These are phyloP conservation scores for Phylloboletellus chloephorus DNA, from an alignment of 1,284 basidiomycete genomes.

Conservation along the genomic window DNA sequence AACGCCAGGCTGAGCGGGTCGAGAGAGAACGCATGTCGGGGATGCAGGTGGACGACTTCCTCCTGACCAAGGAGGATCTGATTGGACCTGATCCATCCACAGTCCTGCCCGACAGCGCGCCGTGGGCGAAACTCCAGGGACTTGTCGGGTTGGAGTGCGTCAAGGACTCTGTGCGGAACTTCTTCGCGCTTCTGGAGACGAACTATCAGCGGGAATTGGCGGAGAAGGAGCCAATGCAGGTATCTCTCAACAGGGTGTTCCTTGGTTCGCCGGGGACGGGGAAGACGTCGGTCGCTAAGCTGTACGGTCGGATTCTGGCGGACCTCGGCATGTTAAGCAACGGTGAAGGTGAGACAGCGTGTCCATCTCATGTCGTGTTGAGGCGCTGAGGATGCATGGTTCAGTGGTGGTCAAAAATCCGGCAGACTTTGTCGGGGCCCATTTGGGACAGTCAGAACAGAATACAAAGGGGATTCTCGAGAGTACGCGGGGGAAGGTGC, in stretches of 20 bases:
- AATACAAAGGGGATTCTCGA: conserved; percentile 60
- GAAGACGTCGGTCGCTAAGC: conserved; percentile 60
- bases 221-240: conserved; percentile 47
- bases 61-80: conserved; percentile 46
- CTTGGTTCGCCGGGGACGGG: conserved; percentile 62
- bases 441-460: conserved; percentile 53
- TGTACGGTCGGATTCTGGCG: conserved; percentile 56
- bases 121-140: conserved; percentile 49
- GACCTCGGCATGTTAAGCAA: conserved; percentile 59
- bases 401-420: conserved; percentile 62
- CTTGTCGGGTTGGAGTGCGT: conserved; percentile 53
- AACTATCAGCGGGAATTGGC: conserved; percentile 57
- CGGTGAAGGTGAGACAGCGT: conserved; percentile 50
- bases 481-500: conserved; percentile 54
- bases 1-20: conserved; percentile 48
- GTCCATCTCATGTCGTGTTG: not conserved
- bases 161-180: conserved; percentile 48
- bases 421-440: conserved; percentile 54
- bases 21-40: conserved; percentile 38
- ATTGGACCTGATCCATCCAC: conserved; percentile 59
- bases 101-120: conserved; percentile 40
- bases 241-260: conserved; percentile 60
- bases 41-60: conserved; percentile 41
- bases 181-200: conserved; percentile 42
- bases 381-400: not conserved